Evolutionary conservation across 208 protist genomes (phyloP).

Genomic region (Borovskyia barvae): DNA sequence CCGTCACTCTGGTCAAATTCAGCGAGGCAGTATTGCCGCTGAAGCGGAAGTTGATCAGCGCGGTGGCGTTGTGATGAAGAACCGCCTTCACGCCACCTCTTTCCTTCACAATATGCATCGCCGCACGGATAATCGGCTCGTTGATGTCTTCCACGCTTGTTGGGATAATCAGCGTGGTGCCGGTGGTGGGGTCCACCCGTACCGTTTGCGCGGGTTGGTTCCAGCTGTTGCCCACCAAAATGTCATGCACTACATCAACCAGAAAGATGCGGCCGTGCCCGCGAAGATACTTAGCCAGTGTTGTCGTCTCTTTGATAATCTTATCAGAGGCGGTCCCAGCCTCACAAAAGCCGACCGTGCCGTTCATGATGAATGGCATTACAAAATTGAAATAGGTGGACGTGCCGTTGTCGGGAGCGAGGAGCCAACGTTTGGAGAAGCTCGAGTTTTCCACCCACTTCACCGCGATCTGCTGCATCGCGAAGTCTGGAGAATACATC

Average conservation of each 20-base stretch:
- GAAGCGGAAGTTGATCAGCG: slow-evolving; percentile 40
- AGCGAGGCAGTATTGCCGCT: slow-evolving; percentile 31
- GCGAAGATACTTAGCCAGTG: slow-evolving; percentile 43
- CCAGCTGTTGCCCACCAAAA: slow-evolving; percentile 68
- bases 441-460: slow-evolving; percentile 32
- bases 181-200: slow-evolving; percentile 5
- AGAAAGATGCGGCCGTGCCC: slow-evolving; percentile 57
- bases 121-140: slow-evolving; percentile 34
- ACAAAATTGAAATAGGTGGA: slow-evolving; percentile 71
- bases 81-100: slow-evolving; percentile 19
- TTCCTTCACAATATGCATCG: slow-evolving; percentile 25
- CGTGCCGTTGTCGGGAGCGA: slow-evolving; percentile 27
- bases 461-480: slow-evolving; percentile 42
- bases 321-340: slow-evolving; percentile 36
- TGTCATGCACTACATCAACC: slow-evolving; percentile 34
- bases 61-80: slow-evolving; percentile 15
- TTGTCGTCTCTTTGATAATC: slow-evolving; percentile 38
- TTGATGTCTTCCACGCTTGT: slow-evolving; percentile 38
- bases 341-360: slow-evolving; percentile 40
- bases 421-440: slow-evolving; percentile 31
- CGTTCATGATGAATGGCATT: slow-evolving; percentile 59
- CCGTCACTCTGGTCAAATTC: slow-evolving; percentile 51
- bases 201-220: slow-evolving; percentile 24
- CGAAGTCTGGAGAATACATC: slow-evolving; percentile 9
- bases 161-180: slow-evolving; percentile 4